Base-by-base conservation (phyloP, 257 asterid genomes). In the Scutellaria minor region DNA sequence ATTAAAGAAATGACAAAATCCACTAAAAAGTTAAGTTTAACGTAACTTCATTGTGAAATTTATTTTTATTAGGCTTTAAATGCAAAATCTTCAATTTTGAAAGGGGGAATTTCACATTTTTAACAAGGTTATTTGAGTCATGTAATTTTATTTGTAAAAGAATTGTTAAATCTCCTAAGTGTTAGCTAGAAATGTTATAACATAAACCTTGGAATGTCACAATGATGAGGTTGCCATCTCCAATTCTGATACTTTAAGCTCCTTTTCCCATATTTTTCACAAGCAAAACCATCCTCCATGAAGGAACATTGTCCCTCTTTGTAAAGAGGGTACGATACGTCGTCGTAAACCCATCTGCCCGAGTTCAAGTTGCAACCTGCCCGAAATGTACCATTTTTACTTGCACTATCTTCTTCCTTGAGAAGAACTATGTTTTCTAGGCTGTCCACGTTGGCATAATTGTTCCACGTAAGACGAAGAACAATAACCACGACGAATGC, bases 221-320 rank as follows among this genome's bases (percentile, higher is more conserved):
- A 86, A 7, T 82, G 74, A 68, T 78, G 67, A 37, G 91, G 91
- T 66, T 82, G 83, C 87, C 91, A 86, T 68, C 82, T 71, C 86
- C 88, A 85, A 4, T 74, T 47, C 50, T 68, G 85, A 62, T 76
- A 83, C 5, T 45, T 75, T 6, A 70, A n/a, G 48, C 81, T 75
- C 58, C 74, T 79, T 55, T 86, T 83, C 12, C 90, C 84, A 40
- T 64, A 53, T 22, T 10, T 63, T 42, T 75, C 71, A 54, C 88
- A 83, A 18, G 84, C 82, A 73, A 74, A 77, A 8, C 50, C 79
- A 50, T 68, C 80, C 45, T 70, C 72, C 79, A 79, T 66, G 79
- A 83, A 83, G 3, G 79, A 61, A 64, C 90, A 85, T 3, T 52
- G 44, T 11, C 48, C 15, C 73, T 79, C 86, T 24, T 76, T 66